Evolutionary conservation across 257 asterid genomes (phyloP).

Genomic region (Fraxinus excelsior): DNA sequence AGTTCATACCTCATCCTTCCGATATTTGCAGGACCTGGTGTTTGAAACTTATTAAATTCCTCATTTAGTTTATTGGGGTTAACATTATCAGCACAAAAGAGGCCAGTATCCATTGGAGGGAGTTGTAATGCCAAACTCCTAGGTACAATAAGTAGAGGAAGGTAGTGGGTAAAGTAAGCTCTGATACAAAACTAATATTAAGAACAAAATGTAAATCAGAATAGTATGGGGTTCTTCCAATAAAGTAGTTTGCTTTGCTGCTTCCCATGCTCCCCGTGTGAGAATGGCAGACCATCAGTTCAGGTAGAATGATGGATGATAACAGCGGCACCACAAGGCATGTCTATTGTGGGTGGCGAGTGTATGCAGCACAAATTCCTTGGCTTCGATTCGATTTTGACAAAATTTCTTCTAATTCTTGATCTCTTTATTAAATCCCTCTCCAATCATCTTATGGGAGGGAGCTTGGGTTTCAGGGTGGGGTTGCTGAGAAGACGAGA

Average conservation of each 20-base stretch:
- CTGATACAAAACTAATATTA: background rate
- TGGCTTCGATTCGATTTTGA: background rate
- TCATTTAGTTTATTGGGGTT: background rate
- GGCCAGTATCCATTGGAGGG: background rate
- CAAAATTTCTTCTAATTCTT: background rate
- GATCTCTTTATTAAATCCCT: background rate
- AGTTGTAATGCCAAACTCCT: background rate
- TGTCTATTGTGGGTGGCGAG: background rate
- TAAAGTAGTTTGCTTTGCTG: background rate
- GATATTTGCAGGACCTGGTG: background rate
- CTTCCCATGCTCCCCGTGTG: background rate
- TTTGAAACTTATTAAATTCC: background rate
- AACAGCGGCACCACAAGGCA: background rate
- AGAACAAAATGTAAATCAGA: background rate
- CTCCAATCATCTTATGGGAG: background rate
- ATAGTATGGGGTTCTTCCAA: background rate
- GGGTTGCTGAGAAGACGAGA: background rate
- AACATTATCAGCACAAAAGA: background rate
- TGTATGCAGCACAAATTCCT: background rate
- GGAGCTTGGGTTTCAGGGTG: background rate
- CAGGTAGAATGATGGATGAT: background rate
- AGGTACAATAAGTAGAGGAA: background rate
- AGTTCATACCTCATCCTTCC: background rate
- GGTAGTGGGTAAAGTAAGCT: background rate
- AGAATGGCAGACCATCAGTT: background rate